Conservation (phyloP, 805 yeast genomes). For the Lachancea meyersii region DNA sequence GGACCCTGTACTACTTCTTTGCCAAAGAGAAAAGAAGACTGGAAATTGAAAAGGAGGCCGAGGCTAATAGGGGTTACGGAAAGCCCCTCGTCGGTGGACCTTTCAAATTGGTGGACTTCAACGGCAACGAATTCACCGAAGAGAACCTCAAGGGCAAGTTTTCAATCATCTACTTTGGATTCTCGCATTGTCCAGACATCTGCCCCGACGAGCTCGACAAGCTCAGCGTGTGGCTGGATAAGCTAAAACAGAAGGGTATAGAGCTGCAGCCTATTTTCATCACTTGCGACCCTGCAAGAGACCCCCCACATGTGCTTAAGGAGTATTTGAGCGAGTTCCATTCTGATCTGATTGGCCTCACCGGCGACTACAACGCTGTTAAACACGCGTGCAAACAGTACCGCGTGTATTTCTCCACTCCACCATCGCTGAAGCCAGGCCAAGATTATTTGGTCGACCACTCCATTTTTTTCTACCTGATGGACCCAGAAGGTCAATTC, state of each 20-base stretch:
- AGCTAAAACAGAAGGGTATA: slow-evolving; percentile 51
- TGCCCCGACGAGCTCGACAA: slow-evolving; percentile 98
- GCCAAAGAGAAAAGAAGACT: slow-evolving; percentile 69
- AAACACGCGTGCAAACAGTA: slow-evolving; percentile 81
- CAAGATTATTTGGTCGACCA: slow-evolving; percentile 96
- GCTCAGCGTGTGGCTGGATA: slow-evolving; percentile 60
- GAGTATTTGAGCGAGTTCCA: slow-evolving; percentile 86
- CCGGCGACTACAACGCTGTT: slow-evolving; percentile 83
- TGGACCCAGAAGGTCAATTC: slow-evolving; percentile 98
- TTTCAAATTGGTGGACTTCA: slow-evolving; percentile 62
- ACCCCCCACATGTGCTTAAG: slow-evolving; percentile 76
- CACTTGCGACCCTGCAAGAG: slow-evolving; percentile 97
- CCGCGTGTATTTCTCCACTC: slow-evolving; percentile 96
- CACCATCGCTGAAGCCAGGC: slow-evolving; percentile 87
- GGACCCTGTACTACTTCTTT: slow-evolving; percentile 65
- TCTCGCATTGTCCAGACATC: slow-evolving; percentile 96
- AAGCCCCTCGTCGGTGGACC: slow-evolving; percentile 92
- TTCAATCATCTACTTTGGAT: slow-evolving; percentile 88
- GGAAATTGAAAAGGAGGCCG: slow-evolving; percentile 70
- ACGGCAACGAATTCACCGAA: slow-evolving; percentile 71
- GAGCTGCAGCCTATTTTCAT: slow-evolving; percentile 80
- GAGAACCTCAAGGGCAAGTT: slow-evolving; percentile 72
- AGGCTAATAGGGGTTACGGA: slow-evolving; percentile 81
- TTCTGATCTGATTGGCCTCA: slow-evolving; percentile 79
- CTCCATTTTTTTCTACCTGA: slow-evolving; percentile 90